Evolutionary conservation across 805 yeast species (phyloP).

Genomic region (Candida ipomoeae): DNA sequence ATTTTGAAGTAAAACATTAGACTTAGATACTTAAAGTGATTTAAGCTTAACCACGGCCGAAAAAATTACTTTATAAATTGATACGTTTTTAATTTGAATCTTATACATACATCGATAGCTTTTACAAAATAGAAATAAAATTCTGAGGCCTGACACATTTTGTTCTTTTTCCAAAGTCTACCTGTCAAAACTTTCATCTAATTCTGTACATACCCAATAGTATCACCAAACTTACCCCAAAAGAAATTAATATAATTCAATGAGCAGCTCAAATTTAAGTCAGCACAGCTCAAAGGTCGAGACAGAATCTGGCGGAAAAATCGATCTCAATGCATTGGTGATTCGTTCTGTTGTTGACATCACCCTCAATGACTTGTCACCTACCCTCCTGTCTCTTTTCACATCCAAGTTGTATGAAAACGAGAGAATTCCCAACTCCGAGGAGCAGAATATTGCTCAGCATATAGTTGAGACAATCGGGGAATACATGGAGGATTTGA

Average conservation of each 20-base stretch:
- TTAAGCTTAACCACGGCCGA: no score
- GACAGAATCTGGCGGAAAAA: not conserved
- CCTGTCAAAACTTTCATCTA: not conserved
- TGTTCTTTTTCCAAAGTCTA: not conserved
- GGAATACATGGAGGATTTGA: constrained; percentile 68
- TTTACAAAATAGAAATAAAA: not conserved
- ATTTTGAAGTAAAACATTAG: no score
- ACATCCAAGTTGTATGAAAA: constrained; percentile 64
- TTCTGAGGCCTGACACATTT: not conserved
- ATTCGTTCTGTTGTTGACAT: constrained; percentile 65
- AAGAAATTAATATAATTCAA: not conserved
- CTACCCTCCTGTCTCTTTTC: constrained; percentile 59
- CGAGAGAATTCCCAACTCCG: constrained; percentile 21
- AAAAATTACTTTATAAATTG: no score
- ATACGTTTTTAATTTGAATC: no score
- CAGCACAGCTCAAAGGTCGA: not conserved
- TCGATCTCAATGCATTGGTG: constrained; percentile 68
- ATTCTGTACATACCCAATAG: not conserved
- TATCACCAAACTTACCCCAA: not conserved
- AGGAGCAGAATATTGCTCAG: constrained; percentile 45
- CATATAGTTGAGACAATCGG: constrained; percentile 67
- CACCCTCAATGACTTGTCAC: constrained; percentile 66
- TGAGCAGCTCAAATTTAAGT: constrained; percentile 2
- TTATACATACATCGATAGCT: no score
- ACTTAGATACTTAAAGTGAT: no score